These are phyloP conservation scores for Leccinum subspadiceum DNA, from an alignment of 1,284 basidiomycete species.

Conservation along the genomic window DNA sequence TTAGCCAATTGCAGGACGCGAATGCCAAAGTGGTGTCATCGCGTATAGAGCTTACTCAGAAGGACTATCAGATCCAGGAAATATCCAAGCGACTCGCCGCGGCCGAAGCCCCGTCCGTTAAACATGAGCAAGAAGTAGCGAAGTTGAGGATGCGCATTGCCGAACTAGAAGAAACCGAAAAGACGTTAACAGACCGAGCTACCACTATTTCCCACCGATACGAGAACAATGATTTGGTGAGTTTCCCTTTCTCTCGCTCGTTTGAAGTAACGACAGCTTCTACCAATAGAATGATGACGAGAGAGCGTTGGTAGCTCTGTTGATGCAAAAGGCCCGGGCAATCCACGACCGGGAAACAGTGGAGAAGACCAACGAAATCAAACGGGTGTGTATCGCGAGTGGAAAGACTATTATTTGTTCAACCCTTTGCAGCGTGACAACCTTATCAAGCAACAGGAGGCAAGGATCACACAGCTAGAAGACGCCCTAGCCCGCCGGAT, in stretches of 20 bases:
- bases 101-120: slow-evolving; percentile 20
- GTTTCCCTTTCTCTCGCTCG: slow-evolving; percentile 7
- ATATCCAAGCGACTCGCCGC: slow-evolving; percentile 22
- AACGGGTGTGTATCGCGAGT: slow-evolving; percentile 37
- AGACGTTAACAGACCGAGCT: slow-evolving; percentile 26
- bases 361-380: slow-evolving; percentile 51
- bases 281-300: slow-evolving; percentile 44
- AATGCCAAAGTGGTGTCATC: slow-evolving; percentile 26
- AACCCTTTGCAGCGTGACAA: slow-evolving; percentile 41
- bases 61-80: slow-evolving; percentile 22
- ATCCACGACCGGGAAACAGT: slow-evolving; percentile 49
- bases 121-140: slow-evolving; percentile 27
- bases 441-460: slow-evolving; percentile 38
- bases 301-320: slow-evolving; percentile 42
- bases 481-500: slow-evolving; percentile 40
- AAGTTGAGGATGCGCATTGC: slow-evolving; percentile 26
- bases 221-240: slow-evolving; percentile 42
- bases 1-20: slow-evolving; percentile 18
- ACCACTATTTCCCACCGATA: slow-evolving; percentile 37
- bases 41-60: slow-evolving; percentile 21
- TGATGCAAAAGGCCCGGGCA: slow-evolving; percentile 42
- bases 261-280: slow-evolving; percentile 9
- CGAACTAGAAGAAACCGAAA: slow-evolving; percentile 32
- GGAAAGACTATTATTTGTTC: slow-evolving; percentile 4
- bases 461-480: slow-evolving; percentile 42